A percentile compares a stretch with the other conserved stretches of the same genome.
phyloP scores from a whole-genome alignment of 306 rosid genomes.

The Casuarina equisetifolia region DNA sequence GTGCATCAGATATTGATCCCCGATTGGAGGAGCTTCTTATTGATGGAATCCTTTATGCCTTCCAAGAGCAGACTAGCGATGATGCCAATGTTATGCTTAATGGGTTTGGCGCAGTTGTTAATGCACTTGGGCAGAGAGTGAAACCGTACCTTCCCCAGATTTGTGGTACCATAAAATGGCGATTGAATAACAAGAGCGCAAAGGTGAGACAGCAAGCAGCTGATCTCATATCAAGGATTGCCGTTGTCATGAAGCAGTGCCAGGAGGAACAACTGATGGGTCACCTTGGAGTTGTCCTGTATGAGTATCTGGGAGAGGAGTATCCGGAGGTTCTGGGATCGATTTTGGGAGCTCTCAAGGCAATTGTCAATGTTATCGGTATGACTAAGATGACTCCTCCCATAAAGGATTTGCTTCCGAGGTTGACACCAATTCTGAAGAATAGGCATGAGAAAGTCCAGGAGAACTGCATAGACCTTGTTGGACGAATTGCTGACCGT shows the following conservation, averaged over 20 bases:
- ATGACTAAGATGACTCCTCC: slow-evolving; percentile 99
- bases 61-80: slow-evolving; percentile 99
- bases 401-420: slow-evolving; percentile 90
- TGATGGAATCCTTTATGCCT: slow-evolving; percentile 93
- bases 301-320: slow-evolving; percentile 95
- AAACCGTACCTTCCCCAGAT: slow-evolving; percentile 93
- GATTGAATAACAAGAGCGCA: slow-evolving; percentile 94
- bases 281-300: slow-evolving; percentile 94
- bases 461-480: slow-evolving; percentile 94
- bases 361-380: slow-evolving; percentile 96
- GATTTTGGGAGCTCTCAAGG: slow-evolving; percentile 90
- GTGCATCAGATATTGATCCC: slow-evolving; percentile 86
- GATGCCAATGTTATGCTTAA: slow-evolving; percentile 98
- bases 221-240: slow-evolving; percentile 90
- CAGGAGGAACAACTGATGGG: slow-evolving; percentile 97
- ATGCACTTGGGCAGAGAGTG: slow-evolving; percentile 94
- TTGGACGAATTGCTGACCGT: slow-evolving; percentile 95
- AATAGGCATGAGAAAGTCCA: slow-evolving; percentile 97
- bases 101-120: slow-evolving; percentile 93
- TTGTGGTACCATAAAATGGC: slow-evolving; percentile 98
- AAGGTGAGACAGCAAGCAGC: slow-evolving; percentile 98
- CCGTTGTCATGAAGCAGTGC: slow-evolving; percentile 98
- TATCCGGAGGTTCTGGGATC: slow-evolving; percentile 96
- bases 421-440: slow-evolving; percentile 92
- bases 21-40: slow-evolving; percentile 92